Percentiles rank a stretch among this genome's conserved stretches.
Conservation (phyloP, 2,329 filamentous ascomycete genomes). For the Pseudogymnoascus sp. region DNA sequence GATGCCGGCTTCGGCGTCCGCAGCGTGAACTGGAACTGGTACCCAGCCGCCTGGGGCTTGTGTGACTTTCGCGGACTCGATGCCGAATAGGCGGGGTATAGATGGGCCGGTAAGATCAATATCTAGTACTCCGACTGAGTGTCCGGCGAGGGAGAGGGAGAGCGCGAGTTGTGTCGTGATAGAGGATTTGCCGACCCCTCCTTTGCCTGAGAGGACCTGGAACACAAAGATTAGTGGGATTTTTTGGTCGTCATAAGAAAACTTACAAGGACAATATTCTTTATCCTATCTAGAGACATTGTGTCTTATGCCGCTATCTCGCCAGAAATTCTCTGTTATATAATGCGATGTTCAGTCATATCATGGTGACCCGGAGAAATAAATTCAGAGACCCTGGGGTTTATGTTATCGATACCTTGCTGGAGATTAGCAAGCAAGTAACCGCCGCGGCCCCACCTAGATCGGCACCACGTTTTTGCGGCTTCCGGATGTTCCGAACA, state of each 20-base stretch:
- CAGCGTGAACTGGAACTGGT: constrained; percentile 72
- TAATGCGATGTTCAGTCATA: background rate
- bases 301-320: constrained; percentile 14
- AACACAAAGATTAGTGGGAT: background rate
- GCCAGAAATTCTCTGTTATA: background rate
- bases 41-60: constrained; percentile 90
- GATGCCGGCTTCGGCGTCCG: constrained; percentile 39
- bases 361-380: background rate
- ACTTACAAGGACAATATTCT: constrained; percentile 67
- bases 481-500: background rate
- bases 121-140: constrained; percentile 90
- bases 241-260: background rate
- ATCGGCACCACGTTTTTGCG: constrained; percentile 7
- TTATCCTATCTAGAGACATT: constrained; percentile 63
- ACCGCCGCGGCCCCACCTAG: background rate
- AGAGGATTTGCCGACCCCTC: constrained; percentile 94
- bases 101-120: constrained; percentile 94
- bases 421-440: constrained; percentile 6
- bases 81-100: constrained; percentile 87
- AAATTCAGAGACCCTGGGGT: constrained; percentile 4
- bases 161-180: constrained; percentile 95
- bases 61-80: constrained; percentile 81
- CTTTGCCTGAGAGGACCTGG: constrained; percentile 84
- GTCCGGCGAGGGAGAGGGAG: constrained; percentile 73
- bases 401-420: constrained; percentile 7